These are phyloP conservation scores for Heterobasidion annosum DNA, from an alignment of 1,284 basidiomycete genomes.

Conservation along the genomic window DNA sequence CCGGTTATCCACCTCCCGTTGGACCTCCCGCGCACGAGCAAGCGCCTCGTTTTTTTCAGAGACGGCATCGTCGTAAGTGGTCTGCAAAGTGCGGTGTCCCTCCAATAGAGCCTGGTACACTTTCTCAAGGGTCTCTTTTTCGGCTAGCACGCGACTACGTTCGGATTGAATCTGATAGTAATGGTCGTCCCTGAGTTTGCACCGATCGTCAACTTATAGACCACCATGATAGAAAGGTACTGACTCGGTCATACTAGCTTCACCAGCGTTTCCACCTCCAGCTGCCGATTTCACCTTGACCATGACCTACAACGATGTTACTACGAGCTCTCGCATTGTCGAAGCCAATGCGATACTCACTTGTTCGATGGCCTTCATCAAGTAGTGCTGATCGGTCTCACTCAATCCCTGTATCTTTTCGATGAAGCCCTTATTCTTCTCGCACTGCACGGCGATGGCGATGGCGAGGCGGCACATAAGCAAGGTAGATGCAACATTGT, in stretches of 20 bases:
- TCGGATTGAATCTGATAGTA: constrained; percentile 80
- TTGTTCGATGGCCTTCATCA: constrained; percentile 85
- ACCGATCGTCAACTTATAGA: not conserved
- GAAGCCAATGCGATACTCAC: constrained; percentile 25
- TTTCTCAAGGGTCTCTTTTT: constrained; percentile 77
- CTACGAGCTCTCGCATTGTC: constrained; percentile 4
- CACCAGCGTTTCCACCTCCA: constrained; percentile 33
- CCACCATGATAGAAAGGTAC: constrained; percentile 17
- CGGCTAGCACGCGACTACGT: constrained; percentile 59
- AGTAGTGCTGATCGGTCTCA: constrained; percentile 71
- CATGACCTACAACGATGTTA: constrained; percentile 50
- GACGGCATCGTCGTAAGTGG: constrained; percentile 55
- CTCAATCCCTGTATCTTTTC: constrained; percentile 75
- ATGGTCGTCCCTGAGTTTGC: constrained; percentile 60
- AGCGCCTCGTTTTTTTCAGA: constrained; percentile 69
- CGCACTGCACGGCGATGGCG: constrained; percentile 88
- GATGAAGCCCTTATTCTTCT: constrained; percentile 77
- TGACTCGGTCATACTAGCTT: constrained; percentile 69
- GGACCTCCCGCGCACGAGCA: constrained; percentile 45
- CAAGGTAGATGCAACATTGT: constrained; percentile 56
- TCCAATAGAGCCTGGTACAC: constrained; percentile 70
- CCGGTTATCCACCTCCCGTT: constrained; percentile 44
- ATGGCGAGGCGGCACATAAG: constrained; percentile 81
- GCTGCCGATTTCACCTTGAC: constrained; percentile 44
- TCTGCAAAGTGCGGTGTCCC: constrained; percentile 67